phyloP scores from a whole-genome alignment of 2,329 filamentous ascomycete genomes.

The Aspergillus melleus region DNA sequence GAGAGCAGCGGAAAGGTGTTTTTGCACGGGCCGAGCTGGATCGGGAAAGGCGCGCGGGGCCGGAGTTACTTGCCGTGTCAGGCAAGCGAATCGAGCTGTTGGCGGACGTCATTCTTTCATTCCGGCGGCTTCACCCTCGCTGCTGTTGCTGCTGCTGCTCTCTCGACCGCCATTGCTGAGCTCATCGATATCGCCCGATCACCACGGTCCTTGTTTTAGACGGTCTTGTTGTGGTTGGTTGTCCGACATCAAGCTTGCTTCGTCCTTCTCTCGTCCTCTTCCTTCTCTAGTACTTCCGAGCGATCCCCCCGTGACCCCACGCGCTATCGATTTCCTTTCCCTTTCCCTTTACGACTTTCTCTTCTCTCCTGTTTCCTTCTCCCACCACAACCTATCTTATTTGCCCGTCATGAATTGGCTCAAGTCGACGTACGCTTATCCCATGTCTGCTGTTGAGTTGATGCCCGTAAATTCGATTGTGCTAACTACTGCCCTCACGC shows the following conservation, averaged over 20 bases:
- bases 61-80: slow-evolving; percentile 21
- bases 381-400: slow-evolving; percentile 9
- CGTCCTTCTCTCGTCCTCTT: background rate
- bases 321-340: slow-evolving; percentile 33
- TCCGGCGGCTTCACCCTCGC: background rate
- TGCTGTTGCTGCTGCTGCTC: background rate
- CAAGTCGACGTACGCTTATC: slow-evolving; percentile 75
- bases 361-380: slow-evolving; percentile 18
- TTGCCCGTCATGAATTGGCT: slow-evolving; percentile 86
- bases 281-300: slow-evolving; percentile 10
- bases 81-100: slow-evolving; percentile 7
- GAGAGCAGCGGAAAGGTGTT: background rate
- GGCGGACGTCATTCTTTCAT: slow-evolving; percentile 21
- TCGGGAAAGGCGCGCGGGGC: slow-evolving; percentile 10
- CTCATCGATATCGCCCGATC: background rate
- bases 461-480: slow-evolving; percentile 28
- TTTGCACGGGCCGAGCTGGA: slow-evolving; percentile 8
- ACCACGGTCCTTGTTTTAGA: background rate
- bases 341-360: slow-evolving; percentile 18
- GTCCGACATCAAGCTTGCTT: background rate
- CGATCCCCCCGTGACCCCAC: slow-evolving; percentile 29
- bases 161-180: background rate
- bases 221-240: background rate
- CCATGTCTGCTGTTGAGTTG: background rate
- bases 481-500: slow-evolving; percentile 52